Evolutionary conservation across 768 basidiomycete species (phyloP).

Genomic region (Trametes maxima): DNA sequence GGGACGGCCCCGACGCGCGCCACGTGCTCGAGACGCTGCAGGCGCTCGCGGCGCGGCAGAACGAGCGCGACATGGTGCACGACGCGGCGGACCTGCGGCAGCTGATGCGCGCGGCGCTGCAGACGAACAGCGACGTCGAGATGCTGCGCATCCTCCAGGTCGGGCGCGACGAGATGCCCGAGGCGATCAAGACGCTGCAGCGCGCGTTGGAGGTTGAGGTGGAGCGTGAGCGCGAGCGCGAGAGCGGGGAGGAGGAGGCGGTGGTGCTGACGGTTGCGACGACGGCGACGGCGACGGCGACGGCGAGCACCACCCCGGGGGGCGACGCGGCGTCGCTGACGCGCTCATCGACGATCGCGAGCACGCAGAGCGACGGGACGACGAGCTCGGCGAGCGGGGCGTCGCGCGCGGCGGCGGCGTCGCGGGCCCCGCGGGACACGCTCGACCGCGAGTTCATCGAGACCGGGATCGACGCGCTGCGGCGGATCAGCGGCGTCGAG

Average conservation of each 20-base stretch:
- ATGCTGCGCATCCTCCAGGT: constrained; percentile 67
- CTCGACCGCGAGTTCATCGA: constrained; percentile 74
- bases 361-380: constrained; percentile 3
- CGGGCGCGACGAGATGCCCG: constrained; percentile 69
- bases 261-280: neutral
- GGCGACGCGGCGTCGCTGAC: constrained; percentile 1
- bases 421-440: constrained; percentile 42
- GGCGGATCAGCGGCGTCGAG: constrained; percentile 52
- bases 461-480: constrained; percentile 69
- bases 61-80: constrained; percentile 47
- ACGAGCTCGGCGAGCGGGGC: neutral
- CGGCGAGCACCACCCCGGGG: neutral
- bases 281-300: neutral
- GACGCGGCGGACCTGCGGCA: constrained; percentile 60
- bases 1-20: neutral
- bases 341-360: constrained; percentile 15
- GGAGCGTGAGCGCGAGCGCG: constrained; percentile 33
- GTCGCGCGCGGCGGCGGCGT: neutral
- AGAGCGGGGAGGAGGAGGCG: constrained; percentile 15
- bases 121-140: constrained; percentile 59
- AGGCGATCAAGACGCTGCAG: constrained; percentile 81
- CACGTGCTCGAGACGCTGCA: constrained; percentile 23
- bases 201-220: constrained; percentile 57
- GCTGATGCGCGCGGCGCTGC: constrained; percentile 60
- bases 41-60: constrained; percentile 40